These are phyloP conservation scores for Zygosaccharomyces pseudobailii DNA, from an alignment of 1,139 yeast species.

Conservation along the genomic window DNA sequence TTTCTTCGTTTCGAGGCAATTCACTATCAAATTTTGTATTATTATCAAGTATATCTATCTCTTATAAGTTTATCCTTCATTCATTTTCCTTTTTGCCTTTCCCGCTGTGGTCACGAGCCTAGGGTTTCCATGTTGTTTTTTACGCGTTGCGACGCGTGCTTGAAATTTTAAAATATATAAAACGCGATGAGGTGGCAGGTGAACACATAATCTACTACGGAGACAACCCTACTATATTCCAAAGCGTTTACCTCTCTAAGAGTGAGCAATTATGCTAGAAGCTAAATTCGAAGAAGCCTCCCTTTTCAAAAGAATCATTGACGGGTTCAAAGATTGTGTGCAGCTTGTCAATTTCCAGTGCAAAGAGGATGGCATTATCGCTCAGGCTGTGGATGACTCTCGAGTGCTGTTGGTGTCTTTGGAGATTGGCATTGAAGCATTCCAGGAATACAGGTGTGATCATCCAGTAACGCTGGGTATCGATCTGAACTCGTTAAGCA, in stretches of 20 bases:
- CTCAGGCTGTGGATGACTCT: slow-evolving; percentile 97
- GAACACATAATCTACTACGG: neutral
- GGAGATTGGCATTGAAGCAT: slow-evolving; percentile 85
- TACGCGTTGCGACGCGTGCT: neutral
- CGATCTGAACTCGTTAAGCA: slow-evolving; percentile 79
- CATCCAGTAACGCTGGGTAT: slow-evolving; percentile 89
- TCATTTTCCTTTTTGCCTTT: neutral
- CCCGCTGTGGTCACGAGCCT: neutral
- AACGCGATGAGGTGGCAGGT: neutral
- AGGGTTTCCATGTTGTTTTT: too few relatives aligned
- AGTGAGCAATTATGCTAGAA: slow-evolving; percentile 65
- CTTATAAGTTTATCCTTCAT: neutral
- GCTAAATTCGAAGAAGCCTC: slow-evolving; percentile 95
- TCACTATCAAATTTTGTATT: neutral
- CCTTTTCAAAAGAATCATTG: slow-evolving; percentile 84
- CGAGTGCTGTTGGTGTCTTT: slow-evolving; percentile 89
- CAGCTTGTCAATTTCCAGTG: slow-evolving; percentile 95
- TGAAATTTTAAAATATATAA: too few relatives aligned
- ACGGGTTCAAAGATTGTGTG: slow-evolving; percentile 89
- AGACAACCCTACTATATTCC: too few relatives aligned
- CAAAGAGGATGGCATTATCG: slow-evolving; percentile 88
- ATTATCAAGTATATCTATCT: neutral
- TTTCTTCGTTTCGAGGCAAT: neutral
- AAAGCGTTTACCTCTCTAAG: neutral
- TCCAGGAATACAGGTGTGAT: slow-evolving; percentile 91